Evolutionary conservation across 768 basidiomycete genomes (phyloP).

Genomic region (Leccinum truebloodii): DNA sequence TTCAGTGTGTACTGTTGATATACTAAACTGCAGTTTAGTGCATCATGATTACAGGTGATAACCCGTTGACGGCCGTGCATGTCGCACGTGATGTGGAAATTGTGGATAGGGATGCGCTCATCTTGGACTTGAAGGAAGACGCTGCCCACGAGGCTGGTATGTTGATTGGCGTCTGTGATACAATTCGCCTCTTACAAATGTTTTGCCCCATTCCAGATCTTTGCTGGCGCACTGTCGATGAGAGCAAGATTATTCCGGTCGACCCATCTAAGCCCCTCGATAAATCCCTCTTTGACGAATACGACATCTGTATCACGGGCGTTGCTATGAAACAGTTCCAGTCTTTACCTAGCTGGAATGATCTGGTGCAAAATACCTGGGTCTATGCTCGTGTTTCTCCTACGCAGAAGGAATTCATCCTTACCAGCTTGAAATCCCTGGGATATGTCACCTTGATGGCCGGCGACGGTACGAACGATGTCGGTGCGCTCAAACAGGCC

Average conservation of each 20-base stretch:
- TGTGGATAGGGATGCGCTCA: conserved; percentile 91
- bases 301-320: conserved; percentile 97
- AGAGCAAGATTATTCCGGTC: conserved; percentile 84
- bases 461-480: conserved; percentile 98
- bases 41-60: conserved; percentile 99
- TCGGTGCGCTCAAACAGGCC: conserved; percentile 97
- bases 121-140: conserved; percentile 87
- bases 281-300: conserved; percentile 70
- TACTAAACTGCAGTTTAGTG: conserved; percentile 52
- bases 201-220: conserved; percentile 53
- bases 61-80: conserved; percentile 94
- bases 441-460: conserved; percentile 97
- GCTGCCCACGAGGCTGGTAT: conserved; percentile 65
- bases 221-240: conserved; percentile 93
- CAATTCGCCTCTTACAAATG: background rate
- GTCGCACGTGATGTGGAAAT: conserved; percentile 97
- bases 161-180: conserved; percentile 23
- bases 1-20: background rate
- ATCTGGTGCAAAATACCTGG: conserved; percentile 93
- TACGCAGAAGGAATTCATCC: conserved; percentile 91
- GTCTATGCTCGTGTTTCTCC: conserved; percentile 99
- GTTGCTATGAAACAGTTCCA: conserved; percentile 89
- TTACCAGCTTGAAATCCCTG: conserved; percentile 84
- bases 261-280: conserved; percentile 81
- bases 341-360: conserved; percentile 64